phyloP scores from a whole-genome alignment of 169 alveolate genomes.

The Plasmodium sp. region DNA sequence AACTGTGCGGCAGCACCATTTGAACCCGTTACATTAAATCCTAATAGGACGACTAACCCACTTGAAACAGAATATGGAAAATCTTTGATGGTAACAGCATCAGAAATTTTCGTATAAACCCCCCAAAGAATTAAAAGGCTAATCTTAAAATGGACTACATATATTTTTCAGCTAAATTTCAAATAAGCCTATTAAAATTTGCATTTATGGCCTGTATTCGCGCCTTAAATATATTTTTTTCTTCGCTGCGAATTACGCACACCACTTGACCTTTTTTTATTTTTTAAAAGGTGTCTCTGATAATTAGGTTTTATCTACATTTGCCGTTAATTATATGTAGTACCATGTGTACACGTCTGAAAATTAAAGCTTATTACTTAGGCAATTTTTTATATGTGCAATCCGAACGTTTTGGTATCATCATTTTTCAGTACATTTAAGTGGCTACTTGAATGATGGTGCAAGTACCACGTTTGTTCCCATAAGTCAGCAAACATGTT shows the following conservation, averaged over 20 bases:
- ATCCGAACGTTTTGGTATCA: background rate
- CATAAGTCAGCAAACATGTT: background rate
- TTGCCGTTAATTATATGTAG: background rate
- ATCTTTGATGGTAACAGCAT: background rate
- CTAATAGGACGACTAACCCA: background rate
- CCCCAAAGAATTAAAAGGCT: background rate
- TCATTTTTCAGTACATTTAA: background rate
- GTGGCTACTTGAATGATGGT: background rate
- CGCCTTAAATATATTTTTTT: background rate
- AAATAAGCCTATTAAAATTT: background rate
- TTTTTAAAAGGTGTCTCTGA: background rate
- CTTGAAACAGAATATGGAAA: background rate
- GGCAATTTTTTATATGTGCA: background rate
- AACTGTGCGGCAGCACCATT: background rate
- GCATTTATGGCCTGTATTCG: background rate
- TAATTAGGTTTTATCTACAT: background rate
- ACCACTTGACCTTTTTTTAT: background rate
- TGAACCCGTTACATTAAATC: background rate
- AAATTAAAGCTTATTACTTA: background rate
- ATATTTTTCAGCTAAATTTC: background rate
- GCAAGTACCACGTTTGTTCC: background rate
- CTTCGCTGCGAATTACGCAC: background rate
- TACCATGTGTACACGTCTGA: background rate
- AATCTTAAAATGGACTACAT: background rate
- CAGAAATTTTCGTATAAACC: background rate